Evolutionary conservation across 306 rosid species (phyloP).

Genomic region (Macrotyloma uniflorum): DNA sequence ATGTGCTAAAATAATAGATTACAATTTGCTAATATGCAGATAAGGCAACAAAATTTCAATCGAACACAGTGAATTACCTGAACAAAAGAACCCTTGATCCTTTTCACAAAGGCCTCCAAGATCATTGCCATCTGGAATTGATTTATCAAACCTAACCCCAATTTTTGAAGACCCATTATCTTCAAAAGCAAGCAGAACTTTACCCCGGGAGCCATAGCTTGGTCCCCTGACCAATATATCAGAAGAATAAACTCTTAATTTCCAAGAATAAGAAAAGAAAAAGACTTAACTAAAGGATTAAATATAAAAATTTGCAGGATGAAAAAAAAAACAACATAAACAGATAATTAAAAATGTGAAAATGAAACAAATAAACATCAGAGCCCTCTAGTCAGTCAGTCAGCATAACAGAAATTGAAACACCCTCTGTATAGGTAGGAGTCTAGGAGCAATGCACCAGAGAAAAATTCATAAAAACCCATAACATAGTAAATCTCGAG

Average conservation of each 20-base stretch:
- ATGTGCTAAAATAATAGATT: slow-evolving; percentile 6
- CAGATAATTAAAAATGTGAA: neutral
- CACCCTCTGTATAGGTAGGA: neutral
- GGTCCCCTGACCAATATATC: slow-evolving; percentile 77
- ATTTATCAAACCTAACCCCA: slow-evolving; percentile 96
- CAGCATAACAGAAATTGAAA: slow-evolving; percentile 2
- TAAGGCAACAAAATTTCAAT: slow-evolving; percentile 11
- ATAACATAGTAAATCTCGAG: neutral
- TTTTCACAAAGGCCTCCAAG: slow-evolving; percentile 95
- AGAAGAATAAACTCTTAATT: slow-evolving; percentile 22
- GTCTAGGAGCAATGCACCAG: slow-evolving; percentile 1
- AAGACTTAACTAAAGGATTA: slow-evolving; percentile 5
- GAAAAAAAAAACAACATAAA: neutral
- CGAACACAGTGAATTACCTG: slow-evolving; percentile 58
- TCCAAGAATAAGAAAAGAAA: neutral
- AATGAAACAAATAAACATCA: neutral
- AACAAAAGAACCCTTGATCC: slow-evolving; percentile 90
- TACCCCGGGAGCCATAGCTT: slow-evolving; percentile 78
- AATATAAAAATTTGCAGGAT: neutral
- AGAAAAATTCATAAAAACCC: slow-evolving; percentile 6
- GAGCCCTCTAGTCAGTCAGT: neutral
- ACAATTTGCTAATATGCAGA: slow-evolving; percentile 15
- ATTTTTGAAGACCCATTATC: slow-evolving; percentile 83
- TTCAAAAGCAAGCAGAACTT: slow-evolving; percentile 90
- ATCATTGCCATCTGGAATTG: slow-evolving; percentile 93